Base-by-base conservation (phyloP, 352 stramenopile genomes). In the Globisporangium carolinianum region DNA sequence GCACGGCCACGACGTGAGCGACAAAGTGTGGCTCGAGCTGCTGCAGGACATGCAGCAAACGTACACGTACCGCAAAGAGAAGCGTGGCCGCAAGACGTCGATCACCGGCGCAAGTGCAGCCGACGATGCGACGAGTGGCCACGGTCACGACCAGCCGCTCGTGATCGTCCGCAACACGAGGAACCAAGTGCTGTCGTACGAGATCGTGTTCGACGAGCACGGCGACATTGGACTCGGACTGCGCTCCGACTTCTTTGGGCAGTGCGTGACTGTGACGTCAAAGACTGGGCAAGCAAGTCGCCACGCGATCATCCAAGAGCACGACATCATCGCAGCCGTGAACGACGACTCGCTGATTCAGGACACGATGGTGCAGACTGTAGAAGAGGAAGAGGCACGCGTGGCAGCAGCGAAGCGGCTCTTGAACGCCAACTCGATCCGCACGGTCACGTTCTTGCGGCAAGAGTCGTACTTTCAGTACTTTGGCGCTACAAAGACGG, bases 101-200 rank as follows among this genome's bases (percentile, higher is more conserved):
- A 48, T 68, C 6, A 18, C 51, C 10, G 55, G 63, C 1, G 37
- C 9, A 7, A 48, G 61, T 12, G 35, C 5, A 12, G 55, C 58
- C 3, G 41, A 57, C 0, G 58, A 64, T 5, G 15, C 24, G n/a
- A 42, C 7, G 38, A 41, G 61, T 17, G 53, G 58, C 10, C 65
- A 69, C 37, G 61, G 56, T 2, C 51, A 63, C n/a, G 65, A 73
- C 32, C 49, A 70, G 35, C 73, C 73, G 14, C 60, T 75, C 8
- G 69, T 83, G 2, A 66, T 82, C n/a, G 69, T 86, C 0, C 69
- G 75, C 5, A 83, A 86, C 56, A 82, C 73, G 18, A 52, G 63
- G n/a, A 83, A 86, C 54, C 75, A 86, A 68, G 70, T 83, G n/a
- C 48, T 86, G 6, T 82, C 73, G 42, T 83, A 83, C 57, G 73